phyloP scores from a whole-genome alignment of 371 early-diverging fungal genomes.

The Circinella minor region DNA sequence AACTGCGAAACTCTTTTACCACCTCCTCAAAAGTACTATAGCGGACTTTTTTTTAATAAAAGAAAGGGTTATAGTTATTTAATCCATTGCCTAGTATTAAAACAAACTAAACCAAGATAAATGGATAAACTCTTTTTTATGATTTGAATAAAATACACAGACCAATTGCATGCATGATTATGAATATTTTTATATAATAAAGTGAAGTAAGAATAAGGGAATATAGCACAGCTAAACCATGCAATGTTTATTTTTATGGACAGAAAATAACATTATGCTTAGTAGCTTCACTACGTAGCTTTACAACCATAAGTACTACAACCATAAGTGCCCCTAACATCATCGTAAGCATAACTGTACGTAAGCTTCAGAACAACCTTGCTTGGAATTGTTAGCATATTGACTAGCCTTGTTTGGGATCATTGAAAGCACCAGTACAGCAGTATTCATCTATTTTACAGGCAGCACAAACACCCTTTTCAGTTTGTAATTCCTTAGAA shows the following conservation, averaged over 20 bases:
- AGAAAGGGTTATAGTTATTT: too few species aligned
- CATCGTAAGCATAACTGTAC: conserved; percentile 61
- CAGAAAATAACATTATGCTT: conserved; percentile 56
- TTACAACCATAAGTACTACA: conserved; percentile 50
- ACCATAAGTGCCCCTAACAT: conserved; percentile 42
- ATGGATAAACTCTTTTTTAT: too few species aligned
- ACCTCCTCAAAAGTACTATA: too few species aligned
- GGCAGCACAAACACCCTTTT: conserved; percentile 42
- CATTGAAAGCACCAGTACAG: conserved; percentile 40
- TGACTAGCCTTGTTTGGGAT: conserved; percentile 28
- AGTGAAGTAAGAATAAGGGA: too few species aligned
- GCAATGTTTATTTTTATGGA: conserved; percentile 12
- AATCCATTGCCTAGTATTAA: too few species aligned
- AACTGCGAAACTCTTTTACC: too few species aligned
- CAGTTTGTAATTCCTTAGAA: conserved; percentile 31
- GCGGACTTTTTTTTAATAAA: too few species aligned
- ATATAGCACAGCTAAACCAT: too few species aligned
- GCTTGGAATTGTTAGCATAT: conserved; percentile 36
- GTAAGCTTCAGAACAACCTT: conserved; percentile 53
- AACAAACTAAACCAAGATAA: too few species aligned
- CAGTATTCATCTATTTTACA: conserved; percentile 43
- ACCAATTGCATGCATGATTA: too few species aligned
- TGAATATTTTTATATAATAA: too few species aligned
- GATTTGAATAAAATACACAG: too few species aligned
- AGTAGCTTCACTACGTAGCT: not conserved